Conservation (phyloP, 2,329 filamentous ascomycete genomes). For the Paraphoma sp. region DNA sequence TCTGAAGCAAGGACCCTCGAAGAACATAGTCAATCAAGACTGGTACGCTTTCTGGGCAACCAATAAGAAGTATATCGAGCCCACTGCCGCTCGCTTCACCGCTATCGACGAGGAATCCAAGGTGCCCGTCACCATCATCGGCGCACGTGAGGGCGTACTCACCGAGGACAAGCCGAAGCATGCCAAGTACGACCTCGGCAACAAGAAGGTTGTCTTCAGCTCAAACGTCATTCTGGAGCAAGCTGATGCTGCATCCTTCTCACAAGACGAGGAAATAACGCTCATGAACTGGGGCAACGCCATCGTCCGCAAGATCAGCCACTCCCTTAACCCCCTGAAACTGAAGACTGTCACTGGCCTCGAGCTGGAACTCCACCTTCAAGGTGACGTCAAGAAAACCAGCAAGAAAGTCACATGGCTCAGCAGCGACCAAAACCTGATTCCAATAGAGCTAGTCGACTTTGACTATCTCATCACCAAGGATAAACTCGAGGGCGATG, state of each 20-base stretch:
- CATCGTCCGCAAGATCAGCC: conserved; percentile 70
- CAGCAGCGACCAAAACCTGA: conserved; percentile 75
- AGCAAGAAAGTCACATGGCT: conserved; percentile 98
- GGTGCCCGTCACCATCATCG: conserved; percentile 73
- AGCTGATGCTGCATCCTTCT: conserved; percentile 81
- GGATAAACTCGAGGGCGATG: conserved; percentile 87
- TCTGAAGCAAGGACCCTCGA: conserved; percentile 81
- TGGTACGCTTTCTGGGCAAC: conserved; percentile 71
- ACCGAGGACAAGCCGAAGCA: conserved; percentile 84
- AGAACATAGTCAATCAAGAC: conserved; percentile 84
- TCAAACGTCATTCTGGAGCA: conserved; percentile 82
- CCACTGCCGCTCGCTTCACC: conserved; percentile 56
- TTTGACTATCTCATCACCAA: conserved; percentile 96
- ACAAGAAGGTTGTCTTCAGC: conserved; percentile 84
- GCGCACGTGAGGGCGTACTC: conserved; percentile 61
- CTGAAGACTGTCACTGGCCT: conserved; percentile 67
- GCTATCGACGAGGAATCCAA: conserved; percentile 71
- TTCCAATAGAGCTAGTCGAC: conserved; percentile 86
- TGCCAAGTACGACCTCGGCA: conserved; percentile 87
- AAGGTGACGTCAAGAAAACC: conserved; percentile 92
- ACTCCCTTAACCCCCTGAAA: conserved; percentile 58
- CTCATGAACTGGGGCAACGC: conserved; percentile 97
- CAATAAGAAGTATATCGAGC: conserved; percentile 62
- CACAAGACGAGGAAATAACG: conserved; percentile 87
- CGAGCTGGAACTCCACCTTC: conserved; percentile 85